A percentile compares a stretch with the other conserved stretches of the same genome.
These are phyloP conservation scores for Alternaria postmessia DNA, from an alignment of 2,329 filamentous ascomycete genomes.

Conservation along the genomic window DNA sequence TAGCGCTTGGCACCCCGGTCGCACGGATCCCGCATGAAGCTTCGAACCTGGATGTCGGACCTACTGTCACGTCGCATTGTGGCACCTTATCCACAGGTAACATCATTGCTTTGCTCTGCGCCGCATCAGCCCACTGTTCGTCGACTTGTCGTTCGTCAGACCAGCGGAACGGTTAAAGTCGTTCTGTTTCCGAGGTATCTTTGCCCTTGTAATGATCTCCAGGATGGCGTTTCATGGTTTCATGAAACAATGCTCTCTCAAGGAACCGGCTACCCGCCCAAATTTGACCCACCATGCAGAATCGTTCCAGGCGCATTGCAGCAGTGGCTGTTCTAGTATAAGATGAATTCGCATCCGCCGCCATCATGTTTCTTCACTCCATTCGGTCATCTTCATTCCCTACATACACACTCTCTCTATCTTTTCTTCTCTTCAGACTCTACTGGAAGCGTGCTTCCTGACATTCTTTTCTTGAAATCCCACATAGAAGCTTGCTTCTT, in stretches of 20 bases:
- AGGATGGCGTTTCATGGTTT: conserved; percentile 33
- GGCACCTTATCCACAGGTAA: background rate
- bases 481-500: conserved; percentile 25
- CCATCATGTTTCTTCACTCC: conserved; percentile 1
- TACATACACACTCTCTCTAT: conserved; percentile 8
- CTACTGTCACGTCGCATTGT: conserved; percentile 1
- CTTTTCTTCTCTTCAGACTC: conserved; percentile 13
- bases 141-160: background rate
- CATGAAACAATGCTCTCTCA: conserved; percentile 23
- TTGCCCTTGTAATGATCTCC: conserved; percentile 29
- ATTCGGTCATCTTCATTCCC: conserved; percentile 16
- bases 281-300: background rate
- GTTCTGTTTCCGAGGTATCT: conserved; percentile 1
- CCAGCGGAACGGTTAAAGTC: conserved; percentile 1
- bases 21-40: conserved; percentile 3
- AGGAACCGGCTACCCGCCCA: conserved; percentile 4
- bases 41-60: background rate
- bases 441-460: conserved; percentile 33
- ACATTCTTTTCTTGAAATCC: conserved; percentile 27
- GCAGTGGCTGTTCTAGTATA: background rate
- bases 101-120: background rate
- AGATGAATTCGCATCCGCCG: conserved; percentile 3
- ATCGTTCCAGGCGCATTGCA: background rate
- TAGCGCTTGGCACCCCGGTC: conserved; percentile 1
- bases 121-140: background rate